phyloP scores from a whole-genome alignment of 2,329 filamentous ascomycete species.

The Colletotrichum siamense region DNA sequence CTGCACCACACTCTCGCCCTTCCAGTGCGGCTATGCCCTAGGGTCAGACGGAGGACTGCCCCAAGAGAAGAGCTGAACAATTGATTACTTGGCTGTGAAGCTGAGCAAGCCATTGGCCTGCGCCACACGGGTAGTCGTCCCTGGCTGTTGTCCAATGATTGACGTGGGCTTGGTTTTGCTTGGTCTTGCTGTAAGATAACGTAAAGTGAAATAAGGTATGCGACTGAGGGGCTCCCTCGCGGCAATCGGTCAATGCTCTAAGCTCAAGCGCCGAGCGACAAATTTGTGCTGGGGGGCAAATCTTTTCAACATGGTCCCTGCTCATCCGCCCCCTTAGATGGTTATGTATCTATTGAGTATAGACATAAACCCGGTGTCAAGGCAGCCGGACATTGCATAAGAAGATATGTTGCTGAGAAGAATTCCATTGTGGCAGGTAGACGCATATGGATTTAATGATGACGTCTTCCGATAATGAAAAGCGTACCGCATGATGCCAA shows the following conservation, averaged over 20 bases:
- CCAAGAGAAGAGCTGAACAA: background rate
- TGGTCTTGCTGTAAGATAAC: background rate
- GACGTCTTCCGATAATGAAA: background rate
- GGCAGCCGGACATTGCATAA: background rate
- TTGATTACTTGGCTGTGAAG: background rate
- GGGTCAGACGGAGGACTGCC: background rate
- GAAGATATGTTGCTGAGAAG: background rate
- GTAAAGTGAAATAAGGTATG: background rate
- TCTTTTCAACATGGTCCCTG: background rate
- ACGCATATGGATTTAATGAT: background rate
- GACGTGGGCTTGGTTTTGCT: background rate
- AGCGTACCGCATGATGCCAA: background rate
- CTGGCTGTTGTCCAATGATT: background rate
- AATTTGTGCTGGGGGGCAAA: background rate
- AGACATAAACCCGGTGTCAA: background rate
- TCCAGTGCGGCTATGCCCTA: background rate
- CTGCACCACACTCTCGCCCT: background rate
- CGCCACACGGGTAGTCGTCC: background rate
- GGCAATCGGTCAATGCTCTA: background rate
- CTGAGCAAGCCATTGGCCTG: background rate
- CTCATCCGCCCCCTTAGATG: background rate
- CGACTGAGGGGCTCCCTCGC: background rate
- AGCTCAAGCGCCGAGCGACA: background rate
- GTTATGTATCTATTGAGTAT: background rate
- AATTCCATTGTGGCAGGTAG: background rate